Base-by-base conservation (phyloP, 1,139 yeast genomes). In the Yamadazyma diddensiae region DNA sequence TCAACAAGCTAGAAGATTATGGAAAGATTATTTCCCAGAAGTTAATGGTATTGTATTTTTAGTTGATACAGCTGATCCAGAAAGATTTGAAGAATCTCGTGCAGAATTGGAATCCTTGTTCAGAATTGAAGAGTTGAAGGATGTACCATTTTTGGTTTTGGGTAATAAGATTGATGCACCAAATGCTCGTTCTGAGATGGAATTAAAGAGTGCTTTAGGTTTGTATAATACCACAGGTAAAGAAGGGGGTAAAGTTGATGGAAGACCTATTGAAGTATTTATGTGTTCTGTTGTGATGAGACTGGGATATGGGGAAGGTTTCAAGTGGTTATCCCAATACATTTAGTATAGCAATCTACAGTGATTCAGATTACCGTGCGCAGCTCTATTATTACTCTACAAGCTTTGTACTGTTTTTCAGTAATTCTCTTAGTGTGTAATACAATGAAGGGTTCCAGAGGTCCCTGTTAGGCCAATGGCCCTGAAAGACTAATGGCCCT, bases 11-110 rank as follows among this genome's bases (percentile, higher is more conserved):
- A 90, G 99, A 70, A 87, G 98, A 67, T 79, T 92, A 57, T 92
- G 99, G 99, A 90, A 88, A 61, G 97, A 92, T 61, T 92, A 92
- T 63, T 92, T 94, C 81, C 99, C 98, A 35, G 98, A 92, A 65
- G 98, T 92, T 36, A 85, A 88, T 61, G 98, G 97, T 34, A 92
- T 92, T 50, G 97, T 92, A 18, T 94, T 86, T 64, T 73, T 94
- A 42, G 97, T 92, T 26, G 99, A 92, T 59, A 94, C 96, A 36
- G 97, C 97, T 39, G 98, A 92, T 57, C 82, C 94, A 29, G 95
- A 82, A 57, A 82, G 99, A 63, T 85, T 92, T 51, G 85, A 86
- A 44, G 99, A 92, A 69, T 83, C 95, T 38, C 84, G 86, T 66
- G 88, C 90, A 26, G 98, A 92, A 67, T 76, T 92, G 57, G 97